These are phyloP conservation scores for Curvularia hawaiiensis DNA, from an alignment of 2,329 filamentous ascomycete genomes.

Conservation along the genomic window DNA sequence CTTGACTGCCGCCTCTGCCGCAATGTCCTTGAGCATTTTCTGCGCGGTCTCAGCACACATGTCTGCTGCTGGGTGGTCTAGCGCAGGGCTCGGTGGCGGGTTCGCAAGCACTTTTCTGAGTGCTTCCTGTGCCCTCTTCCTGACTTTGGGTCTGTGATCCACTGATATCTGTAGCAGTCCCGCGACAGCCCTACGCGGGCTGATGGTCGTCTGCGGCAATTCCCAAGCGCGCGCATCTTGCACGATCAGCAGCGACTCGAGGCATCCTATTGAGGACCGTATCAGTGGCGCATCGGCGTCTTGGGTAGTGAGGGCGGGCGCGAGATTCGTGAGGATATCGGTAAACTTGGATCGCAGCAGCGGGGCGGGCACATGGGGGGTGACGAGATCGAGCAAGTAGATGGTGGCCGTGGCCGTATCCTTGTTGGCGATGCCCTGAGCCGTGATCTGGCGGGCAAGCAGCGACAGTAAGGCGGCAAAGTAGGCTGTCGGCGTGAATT, in stretches of 20 bases:
- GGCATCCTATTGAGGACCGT: conserved; percentile 85
- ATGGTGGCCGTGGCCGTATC: conserved; percentile 85
- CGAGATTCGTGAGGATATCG: conserved; percentile 85
- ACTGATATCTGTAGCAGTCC: conserved; percentile 84
- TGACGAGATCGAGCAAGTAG: conserved; percentile 93
- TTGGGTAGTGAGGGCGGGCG: conserved; percentile 77
- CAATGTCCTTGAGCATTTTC: conserved; percentile 76
- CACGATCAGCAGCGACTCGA: conserved; percentile 88
- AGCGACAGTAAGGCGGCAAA: conserved; percentile 94
- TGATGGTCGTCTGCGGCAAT: conserved; percentile 78
- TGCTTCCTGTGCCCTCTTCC: conserved; percentile 91
- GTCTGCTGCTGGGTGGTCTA: conserved; percentile 93
- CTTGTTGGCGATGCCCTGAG: conserved; percentile 72
- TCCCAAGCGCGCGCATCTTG: conserved; percentile 91
- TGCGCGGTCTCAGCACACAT: conserved; percentile 94
- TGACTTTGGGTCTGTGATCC: conserved; percentile 88
- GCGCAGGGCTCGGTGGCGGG: conserved; percentile 85
- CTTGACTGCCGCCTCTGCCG: conserved; percentile 73
- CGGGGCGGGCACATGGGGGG: conserved; percentile 80
- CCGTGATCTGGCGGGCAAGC: conserved; percentile 74
- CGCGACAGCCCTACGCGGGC: conserved; percentile 84
- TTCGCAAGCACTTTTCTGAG: conserved; percentile 80
- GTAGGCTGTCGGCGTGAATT: conserved; percentile 85
- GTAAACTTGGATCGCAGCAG: conserved; percentile 94
- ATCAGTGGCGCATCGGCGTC: conserved; percentile 88